These are phyloP conservation scores for Ganoderma lucidum DNA, from an alignment of 1,284 basidiomycete species.

Conservation along the genomic window DNA sequence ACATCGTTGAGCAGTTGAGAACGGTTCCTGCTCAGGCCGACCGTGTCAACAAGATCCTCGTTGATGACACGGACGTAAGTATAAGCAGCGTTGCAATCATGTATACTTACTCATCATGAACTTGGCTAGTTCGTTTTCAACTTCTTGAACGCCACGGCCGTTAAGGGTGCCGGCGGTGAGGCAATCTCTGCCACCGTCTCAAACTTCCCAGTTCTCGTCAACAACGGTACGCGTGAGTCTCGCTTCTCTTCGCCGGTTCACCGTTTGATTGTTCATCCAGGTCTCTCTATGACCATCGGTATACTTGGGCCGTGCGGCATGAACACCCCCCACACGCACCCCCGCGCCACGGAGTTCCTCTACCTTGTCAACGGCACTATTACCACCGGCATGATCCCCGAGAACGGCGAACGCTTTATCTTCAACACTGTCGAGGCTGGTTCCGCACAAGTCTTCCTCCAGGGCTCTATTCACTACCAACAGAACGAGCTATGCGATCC, in stretches of 20 bases:
- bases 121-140: slow-evolving; percentile 40
- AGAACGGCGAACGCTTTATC: slow-evolving; percentile 47
- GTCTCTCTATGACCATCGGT: slow-evolving; percentile 40
- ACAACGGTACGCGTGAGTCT: slow-evolving; percentile 33
- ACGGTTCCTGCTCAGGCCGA: slow-evolving; percentile 33
- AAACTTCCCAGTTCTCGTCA: slow-evolving; percentile 41
- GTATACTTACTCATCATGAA: background rate
- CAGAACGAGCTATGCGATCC: slow-evolving; percentile 43
- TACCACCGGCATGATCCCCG: slow-evolving; percentile 43
- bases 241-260: background rate
- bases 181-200: slow-evolving; percentile 36
- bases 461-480: slow-evolving; percentile 48
- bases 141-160: slow-evolving; percentile 36
- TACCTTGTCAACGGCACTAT: slow-evolving; percentile 45
- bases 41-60: slow-evolving; percentile 36
- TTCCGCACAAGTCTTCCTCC: slow-evolving; percentile 45
- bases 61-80: slow-evolving; percentile 39
- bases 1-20: slow-evolving; percentile 32
- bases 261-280: slow-evolving; percentile 8
- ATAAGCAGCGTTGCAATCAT: background rate
- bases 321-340: slow-evolving; percentile 50
- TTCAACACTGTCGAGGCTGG: slow-evolving; percentile 43
- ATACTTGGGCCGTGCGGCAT: slow-evolving; percentile 44
- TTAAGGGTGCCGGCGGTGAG: slow-evolving; percentile 37
- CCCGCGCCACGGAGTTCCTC: slow-evolving; percentile 48